phyloP scores from a whole-genome alignment of 345 rosid genomes.

The Lepidium africanum region DNA sequence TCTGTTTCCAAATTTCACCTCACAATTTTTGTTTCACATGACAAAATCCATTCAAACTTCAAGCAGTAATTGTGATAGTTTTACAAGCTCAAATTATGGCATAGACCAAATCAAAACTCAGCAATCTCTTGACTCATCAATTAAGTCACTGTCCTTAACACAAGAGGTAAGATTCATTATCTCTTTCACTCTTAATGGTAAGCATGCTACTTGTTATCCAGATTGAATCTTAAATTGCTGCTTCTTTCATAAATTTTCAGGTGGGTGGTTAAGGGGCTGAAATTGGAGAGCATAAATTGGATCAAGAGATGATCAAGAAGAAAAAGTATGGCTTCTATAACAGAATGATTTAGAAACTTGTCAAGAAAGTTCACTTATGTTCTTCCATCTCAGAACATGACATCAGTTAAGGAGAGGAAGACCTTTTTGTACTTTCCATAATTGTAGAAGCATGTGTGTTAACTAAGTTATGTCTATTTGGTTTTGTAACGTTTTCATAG shows the following conservation, averaged over 20 bases:
- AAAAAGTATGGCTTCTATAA: background rate
- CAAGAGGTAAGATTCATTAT: slow-evolving; percentile 1
- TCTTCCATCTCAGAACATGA: background rate
- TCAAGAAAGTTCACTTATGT: background rate
- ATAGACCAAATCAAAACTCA: background rate
- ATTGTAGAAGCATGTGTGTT: background rate
- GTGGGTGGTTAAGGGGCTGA: background rate
- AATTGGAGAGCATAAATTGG: background rate
- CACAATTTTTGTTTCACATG: background rate
- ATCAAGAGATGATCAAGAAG: background rate
- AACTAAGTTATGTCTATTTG: background rate
- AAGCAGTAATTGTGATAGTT: slow-evolving; percentile 9
- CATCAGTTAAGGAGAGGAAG: background rate
- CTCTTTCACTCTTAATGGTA: background rate
- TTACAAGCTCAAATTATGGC: slow-evolving; percentile 3
- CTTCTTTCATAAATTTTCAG: background rate
- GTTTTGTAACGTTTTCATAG: background rate
- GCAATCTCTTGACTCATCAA: background rate
- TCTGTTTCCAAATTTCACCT: background rate
- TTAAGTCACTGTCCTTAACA: background rate
- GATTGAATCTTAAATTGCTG: background rate
- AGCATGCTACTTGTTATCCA: background rate
- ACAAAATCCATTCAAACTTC: slow-evolving; percentile 4
- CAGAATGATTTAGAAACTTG: background rate
- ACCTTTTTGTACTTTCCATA: background rate